Evolutionary conservation across 495 filamentous ascomycete species (phyloP).

Genomic region (Ascobolus immersus): DNA sequence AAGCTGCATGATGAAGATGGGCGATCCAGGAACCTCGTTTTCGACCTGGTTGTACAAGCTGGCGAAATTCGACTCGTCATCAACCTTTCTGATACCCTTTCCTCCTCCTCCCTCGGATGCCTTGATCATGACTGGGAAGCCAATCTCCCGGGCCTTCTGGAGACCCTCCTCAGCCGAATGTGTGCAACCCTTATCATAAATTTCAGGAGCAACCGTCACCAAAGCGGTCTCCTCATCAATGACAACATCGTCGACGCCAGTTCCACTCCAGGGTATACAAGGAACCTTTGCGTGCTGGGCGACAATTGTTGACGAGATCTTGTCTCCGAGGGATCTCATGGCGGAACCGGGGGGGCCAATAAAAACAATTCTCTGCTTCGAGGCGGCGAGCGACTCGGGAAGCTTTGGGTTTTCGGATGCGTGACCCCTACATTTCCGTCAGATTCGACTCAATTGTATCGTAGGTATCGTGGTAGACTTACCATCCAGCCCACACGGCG

Average conservation of each 20-base stretch:
- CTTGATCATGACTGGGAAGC: conserved; percentile 98
- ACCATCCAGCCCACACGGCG: conserved; percentile 98
- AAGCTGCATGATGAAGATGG: conserved; percentile 99
- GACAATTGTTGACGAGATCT: conserved; percentile 98
- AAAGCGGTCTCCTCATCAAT: conserved; percentile 63
- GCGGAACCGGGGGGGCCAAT: conserved; percentile 93
- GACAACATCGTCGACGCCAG: conserved; percentile 57
- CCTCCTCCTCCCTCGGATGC: conserved; percentile 98
- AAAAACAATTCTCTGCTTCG: conserved; percentile 94
- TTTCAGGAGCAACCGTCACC: conserved; percentile 64
- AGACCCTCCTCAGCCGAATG: conserved; percentile 71
- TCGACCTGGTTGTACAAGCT: conserved; percentile 79
- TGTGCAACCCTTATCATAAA: conserved; percentile 83
- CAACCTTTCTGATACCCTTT: conserved; percentile 95
- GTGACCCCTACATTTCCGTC: conserved; percentile 43
- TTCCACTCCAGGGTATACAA: conserved; percentile 96
- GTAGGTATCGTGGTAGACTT: conserved; percentile 15
- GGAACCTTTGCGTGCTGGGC: conserved; percentile 92
- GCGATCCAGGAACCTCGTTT: conserved; percentile 94
- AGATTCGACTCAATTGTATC: not conserved
- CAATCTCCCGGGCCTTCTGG: conserved; percentile 62
- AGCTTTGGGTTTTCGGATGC: conserved; percentile 96
- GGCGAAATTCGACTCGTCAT: conserved; percentile 60
- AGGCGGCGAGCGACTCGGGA: conserved; percentile 81
- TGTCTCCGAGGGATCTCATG: conserved; percentile 97